Conservation (phyloP, 305 asterid species). For the Salvia sclarea region DNA sequence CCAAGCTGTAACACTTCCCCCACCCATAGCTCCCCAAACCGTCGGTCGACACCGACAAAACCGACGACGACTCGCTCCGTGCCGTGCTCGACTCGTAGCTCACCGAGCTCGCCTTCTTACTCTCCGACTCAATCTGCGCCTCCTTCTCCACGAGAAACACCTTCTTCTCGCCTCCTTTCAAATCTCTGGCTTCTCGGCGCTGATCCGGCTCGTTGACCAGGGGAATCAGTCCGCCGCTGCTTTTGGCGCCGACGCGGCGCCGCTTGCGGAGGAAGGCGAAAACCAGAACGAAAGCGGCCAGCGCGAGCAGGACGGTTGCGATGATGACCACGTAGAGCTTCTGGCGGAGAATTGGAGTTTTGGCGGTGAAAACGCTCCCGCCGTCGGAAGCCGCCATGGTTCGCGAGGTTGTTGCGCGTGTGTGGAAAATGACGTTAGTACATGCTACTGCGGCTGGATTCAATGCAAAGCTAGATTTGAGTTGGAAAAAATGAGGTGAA, state of each 20-base stretch:
- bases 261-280: constrained; percentile 45
- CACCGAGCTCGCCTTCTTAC: constrained; percentile 59
- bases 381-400: constrained; percentile 52
- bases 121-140: constrained; percentile 41
- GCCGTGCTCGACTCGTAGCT: constrained; percentile 68
- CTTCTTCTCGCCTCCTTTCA: constrained; percentile 34
- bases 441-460: constrained; percentile 10
- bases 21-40: constrained; percentile 60
- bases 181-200: constrained; percentile 17
- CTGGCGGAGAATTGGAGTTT: constrained; percentile 67
- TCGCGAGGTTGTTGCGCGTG: constrained; percentile 17
- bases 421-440: constrained; percentile 2
- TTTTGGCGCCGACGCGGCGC: constrained; percentile 41
- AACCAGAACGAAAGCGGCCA: constrained; percentile 46
- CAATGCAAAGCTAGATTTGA: constrained; percentile 8
- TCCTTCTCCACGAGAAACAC: constrained; percentile 45
- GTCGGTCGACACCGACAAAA: constrained; percentile 55
- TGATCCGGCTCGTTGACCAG: constrained; percentile 47
- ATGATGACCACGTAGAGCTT: constrained; percentile 60
- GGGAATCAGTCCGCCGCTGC: constrained; percentile 56
- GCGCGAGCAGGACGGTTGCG: constrained; percentile 46
- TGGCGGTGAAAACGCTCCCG: constrained; percentile 40
- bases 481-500: constrained; percentile 24
- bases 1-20: constrained; percentile 78
- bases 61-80: constrained; percentile 67